These are phyloP conservation scores for Pleomassaria siparia DNA, from an alignment of 2,329 filamentous ascomycete species.

Conservation along the genomic window DNA sequence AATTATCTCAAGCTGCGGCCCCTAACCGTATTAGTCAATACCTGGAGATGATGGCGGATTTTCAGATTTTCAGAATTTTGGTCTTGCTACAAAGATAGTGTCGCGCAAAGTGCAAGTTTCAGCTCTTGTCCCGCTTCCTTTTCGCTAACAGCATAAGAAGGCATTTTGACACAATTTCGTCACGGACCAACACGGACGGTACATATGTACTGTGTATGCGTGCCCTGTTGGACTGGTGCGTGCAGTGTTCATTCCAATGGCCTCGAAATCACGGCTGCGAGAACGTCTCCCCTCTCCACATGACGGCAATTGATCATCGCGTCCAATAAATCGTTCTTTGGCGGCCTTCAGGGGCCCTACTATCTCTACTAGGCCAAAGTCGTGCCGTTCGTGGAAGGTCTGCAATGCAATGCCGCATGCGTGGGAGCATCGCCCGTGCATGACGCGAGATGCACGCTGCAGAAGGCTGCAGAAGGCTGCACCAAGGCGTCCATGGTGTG, in stretches of 20 bases:
- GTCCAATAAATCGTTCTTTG: background rate
- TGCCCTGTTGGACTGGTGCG: too few species aligned
- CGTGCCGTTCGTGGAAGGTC: conserved; percentile 23
- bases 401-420: conserved; percentile 22
- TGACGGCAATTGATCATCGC: conserved; percentile 15
- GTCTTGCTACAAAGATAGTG: background rate
- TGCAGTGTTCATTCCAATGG: background rate
- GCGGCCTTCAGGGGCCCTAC: conserved; percentile 12
- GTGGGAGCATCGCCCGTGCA: conserved; percentile 10
- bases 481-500: conserved; percentile 16
- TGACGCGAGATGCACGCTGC: conserved; percentile 26
- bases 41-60: background rate
- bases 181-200: too few species aligned
- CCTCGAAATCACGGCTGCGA: conserved; percentile 6
- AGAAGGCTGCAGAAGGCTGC: conserved; percentile 24
- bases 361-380: conserved; percentile 5
- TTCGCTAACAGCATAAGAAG: too few species aligned
- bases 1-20: too few species aligned
- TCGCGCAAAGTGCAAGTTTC: conserved; percentile 1
- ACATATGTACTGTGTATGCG: too few species aligned
- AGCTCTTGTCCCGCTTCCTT: background rate
- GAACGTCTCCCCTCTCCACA: conserved; percentile 8
- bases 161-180: too few species aligned
- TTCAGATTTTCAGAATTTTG: background rate
- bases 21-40: background rate